A percentile compares a stretch with the other conserved stretches of the same genome.
These are phyloP conservation scores for Suillus clintonianus DNA, from an alignment of 768 basidiomycete species.

Conservation along the genomic window DNA sequence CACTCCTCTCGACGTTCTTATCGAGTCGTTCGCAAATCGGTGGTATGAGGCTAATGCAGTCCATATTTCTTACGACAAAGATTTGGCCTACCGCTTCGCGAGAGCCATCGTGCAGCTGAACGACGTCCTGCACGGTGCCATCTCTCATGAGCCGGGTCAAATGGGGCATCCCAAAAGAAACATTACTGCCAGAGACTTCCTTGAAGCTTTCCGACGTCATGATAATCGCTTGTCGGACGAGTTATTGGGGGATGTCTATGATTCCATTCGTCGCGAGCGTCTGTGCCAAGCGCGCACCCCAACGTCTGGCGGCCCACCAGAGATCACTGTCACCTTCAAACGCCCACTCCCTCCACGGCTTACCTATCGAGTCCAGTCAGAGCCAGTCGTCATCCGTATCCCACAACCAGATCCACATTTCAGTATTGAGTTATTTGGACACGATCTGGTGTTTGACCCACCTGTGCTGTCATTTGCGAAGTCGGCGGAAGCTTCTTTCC, in stretches of 20 bases:
- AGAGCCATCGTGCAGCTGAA: conserved; percentile 86
- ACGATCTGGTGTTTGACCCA: conserved; percentile 88
- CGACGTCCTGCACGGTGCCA: conserved; percentile 79
- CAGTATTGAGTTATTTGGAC: conserved; percentile 80
- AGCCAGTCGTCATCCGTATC: conserved; percentile 83
- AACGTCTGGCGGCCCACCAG: conserved; percentile 40
- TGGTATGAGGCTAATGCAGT: conserved; percentile 91
- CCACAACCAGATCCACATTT: conserved; percentile 84
- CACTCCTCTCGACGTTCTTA: conserved; percentile 53
- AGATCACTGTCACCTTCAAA: conserved; percentile 68
- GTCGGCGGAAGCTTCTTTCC: conserved; percentile 83
- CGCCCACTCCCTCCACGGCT: conserved; percentile 74
- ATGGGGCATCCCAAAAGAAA: conserved; percentile 56
- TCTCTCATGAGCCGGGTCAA: conserved; percentile 60
- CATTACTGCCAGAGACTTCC: conserved; percentile 76
- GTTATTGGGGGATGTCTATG: conserved; percentile 74
- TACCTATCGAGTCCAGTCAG: conserved; percentile 87
- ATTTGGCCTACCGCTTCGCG: conserved; percentile 74
- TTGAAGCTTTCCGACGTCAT: conserved; percentile 77
- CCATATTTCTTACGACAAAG: conserved; percentile 78
- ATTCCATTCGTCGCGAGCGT: conserved; percentile 70
- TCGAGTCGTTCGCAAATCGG: conserved; percentile 82
- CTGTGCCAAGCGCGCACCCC: conserved; percentile 69
- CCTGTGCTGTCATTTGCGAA: conserved; percentile 77
- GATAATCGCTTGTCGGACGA: conserved; percentile 81